Conservation (phyloP, 371 early-diverging fungal species). For the Fennellomyces sp. region DNA sequence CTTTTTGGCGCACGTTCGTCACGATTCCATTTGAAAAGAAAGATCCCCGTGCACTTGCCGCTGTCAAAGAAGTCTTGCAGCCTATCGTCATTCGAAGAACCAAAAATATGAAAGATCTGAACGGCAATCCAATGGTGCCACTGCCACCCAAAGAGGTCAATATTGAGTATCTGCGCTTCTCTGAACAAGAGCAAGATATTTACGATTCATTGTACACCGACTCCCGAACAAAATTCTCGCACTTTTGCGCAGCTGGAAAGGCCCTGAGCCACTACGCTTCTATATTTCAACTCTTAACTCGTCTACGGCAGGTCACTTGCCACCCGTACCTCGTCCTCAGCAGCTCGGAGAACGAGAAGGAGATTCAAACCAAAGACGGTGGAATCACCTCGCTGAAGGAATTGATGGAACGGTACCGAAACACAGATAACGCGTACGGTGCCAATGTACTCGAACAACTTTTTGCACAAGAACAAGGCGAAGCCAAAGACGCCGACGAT, state of each 20-base stretch:
- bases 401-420: slow-evolving; percentile 46
- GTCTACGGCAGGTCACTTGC: slow-evolving; percentile 69
- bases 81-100: slow-evolving; percentile 71
- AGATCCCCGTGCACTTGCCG: slow-evolving; percentile 56
- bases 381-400: slow-evolving; percentile 45
- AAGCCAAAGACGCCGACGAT: not conserved
- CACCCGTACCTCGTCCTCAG: slow-evolving; percentile 62
- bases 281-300: slow-evolving; percentile 52
- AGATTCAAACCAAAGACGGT: slow-evolving; percentile 19
- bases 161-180: slow-evolving; percentile 63
- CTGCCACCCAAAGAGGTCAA: slow-evolving; percentile 63
- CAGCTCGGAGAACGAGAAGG: slow-evolving; percentile 9
- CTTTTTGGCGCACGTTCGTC: slow-evolving; percentile 69
- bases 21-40: slow-evolving; percentile 66
- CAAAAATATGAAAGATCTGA: slow-evolving; percentile 56
- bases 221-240: slow-evolving; percentile 48
- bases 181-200: slow-evolving; percentile 44
- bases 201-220: slow-evolving; percentile 49
- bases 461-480: slow-evolving; percentile 6
- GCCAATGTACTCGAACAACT: slow-evolving; percentile 13
- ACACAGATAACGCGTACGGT: slow-evolving; percentile 17
- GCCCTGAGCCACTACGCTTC: slow-evolving; percentile 47
- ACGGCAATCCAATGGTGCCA: slow-evolving; percentile 63
- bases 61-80: slow-evolving; percentile 69
- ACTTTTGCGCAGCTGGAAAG: slow-evolving; percentile 47